Conservation (phyloP, 305 asterid genomes). For the Fraxinus nigra region DNA sequence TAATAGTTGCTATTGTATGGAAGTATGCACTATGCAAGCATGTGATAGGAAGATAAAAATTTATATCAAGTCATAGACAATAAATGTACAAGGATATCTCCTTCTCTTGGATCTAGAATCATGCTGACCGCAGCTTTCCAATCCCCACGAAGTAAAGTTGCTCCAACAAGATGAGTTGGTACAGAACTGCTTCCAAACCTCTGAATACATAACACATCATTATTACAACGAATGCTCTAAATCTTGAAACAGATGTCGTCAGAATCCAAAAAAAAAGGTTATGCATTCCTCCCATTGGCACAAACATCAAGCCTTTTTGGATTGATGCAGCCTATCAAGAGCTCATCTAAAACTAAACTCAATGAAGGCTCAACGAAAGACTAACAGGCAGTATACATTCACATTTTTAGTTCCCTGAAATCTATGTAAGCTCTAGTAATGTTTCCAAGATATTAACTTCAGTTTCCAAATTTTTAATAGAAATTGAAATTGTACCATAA, state of each 20-base stretch:
- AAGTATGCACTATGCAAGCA: constrained; percentile 18
- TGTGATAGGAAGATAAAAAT: constrained; percentile 22
- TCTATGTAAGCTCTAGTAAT: not conserved
- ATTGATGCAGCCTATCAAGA: not conserved
- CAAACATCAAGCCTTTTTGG: constrained; percentile 13
- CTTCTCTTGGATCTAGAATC: constrained; percentile 97
- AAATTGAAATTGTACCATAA: not conserved
- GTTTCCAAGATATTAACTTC: not conserved
- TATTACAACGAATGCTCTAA: constrained; percentile 2
- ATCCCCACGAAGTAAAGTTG: constrained; percentile 84
- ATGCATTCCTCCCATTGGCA: constrained; percentile 2
- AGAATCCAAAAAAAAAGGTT: constrained; percentile 2
- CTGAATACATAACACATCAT: constrained; percentile 42
- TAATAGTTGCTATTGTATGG: constrained; percentile 6
- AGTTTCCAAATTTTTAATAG: not conserved
- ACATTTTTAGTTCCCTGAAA: not conserved
- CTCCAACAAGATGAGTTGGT: constrained; percentile 90
- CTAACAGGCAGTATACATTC: not conserved
- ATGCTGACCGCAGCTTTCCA: constrained; percentile 79
- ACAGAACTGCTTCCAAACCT: constrained; percentile 96
- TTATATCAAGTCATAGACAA: not conserved
- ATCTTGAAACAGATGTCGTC: not conserved
- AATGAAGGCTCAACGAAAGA: not conserved
- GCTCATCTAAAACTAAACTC: not conserved
- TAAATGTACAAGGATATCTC: constrained; percentile 75